phyloP scores from a whole-genome alignment of 208 protist genomes.

The Histomonas meleagridis region DNA sequence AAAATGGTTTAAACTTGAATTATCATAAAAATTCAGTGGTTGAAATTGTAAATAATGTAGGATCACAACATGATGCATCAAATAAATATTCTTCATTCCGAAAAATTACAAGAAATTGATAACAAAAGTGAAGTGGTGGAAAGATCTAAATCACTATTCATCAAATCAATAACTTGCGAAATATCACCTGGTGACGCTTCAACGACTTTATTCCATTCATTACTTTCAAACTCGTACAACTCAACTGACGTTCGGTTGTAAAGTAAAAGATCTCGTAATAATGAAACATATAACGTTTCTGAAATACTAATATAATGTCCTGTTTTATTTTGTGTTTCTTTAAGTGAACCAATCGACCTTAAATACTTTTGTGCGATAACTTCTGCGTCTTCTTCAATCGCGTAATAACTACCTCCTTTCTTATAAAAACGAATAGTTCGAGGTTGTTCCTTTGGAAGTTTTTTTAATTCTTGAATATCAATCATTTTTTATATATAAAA shows the following conservation, averaged over 20 bases:
- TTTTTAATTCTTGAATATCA: neutral
- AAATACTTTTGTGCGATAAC: neutral
- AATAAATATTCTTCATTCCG: neutral
- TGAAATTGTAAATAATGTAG: constrained; percentile 11
- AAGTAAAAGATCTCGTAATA: neutral
- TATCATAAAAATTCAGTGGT: constrained; percentile 18
- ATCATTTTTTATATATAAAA: too few relatives aligned
- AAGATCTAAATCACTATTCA: constrained; percentile 4
- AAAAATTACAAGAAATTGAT: neutral
- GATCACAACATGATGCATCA: neutral
- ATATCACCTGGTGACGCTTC: constrained; percentile 21
- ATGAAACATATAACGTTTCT: neutral
- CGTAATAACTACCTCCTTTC: neutral
- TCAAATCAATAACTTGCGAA: neutral
- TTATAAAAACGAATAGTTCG: neutral
- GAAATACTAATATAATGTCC: neutral
- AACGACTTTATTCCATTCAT: neutral
- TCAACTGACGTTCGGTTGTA: neutral
- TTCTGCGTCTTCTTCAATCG: neutral
- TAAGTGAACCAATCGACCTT: neutral
- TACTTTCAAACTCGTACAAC: neutral
- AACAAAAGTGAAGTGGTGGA: neutral
- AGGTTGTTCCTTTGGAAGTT: neutral
- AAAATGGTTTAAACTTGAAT: neutral
- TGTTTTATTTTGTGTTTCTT: neutral